phyloP scores from a whole-genome alignment of 2,329 filamentous ascomycete genomes.

The Aspergillus neoniger region DNA sequence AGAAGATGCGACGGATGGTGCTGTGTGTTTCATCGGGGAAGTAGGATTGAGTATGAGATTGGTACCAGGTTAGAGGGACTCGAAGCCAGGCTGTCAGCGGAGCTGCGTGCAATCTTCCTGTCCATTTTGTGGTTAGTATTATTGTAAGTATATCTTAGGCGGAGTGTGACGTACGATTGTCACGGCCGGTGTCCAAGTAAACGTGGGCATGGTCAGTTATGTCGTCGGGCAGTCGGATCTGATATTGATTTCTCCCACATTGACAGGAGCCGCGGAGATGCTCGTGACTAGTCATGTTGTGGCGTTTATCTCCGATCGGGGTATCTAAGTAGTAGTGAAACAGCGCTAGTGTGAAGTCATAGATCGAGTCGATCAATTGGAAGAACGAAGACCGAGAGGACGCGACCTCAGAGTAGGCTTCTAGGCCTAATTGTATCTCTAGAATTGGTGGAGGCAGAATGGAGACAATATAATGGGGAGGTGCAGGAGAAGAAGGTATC shows the following conservation, averaged over 20 bases:
- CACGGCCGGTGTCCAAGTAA: conserved; percentile 70
- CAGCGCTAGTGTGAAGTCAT: conserved; percentile 14
- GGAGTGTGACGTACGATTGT: conserved; percentile 65
- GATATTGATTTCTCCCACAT: conserved; percentile 83
- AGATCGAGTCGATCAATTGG: conserved; percentile 19
- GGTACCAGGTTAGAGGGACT: conserved; percentile 79
- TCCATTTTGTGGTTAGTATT: neutral
- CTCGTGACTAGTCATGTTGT: conserved; percentile 34
- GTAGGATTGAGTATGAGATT: conserved; percentile 71
- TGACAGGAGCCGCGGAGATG: conserved; percentile 75
- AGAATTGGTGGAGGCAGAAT: neutral
- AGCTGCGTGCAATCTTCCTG: conserved; percentile 66
- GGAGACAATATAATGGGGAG: neutral
- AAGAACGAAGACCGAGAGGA: neutral
- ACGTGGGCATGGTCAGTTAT: conserved; percentile 63
- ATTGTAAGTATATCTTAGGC: neutral
- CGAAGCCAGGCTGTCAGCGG: conserved; percentile 80
- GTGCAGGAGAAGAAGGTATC: neutral
- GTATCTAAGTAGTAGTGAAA: neutral
- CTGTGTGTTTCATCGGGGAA: conserved; percentile 74
- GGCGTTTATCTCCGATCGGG: neutral
- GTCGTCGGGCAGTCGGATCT: conserved; percentile 66
- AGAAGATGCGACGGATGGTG: conserved; percentile 68
- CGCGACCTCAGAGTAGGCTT: neutral
- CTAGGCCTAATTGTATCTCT: no score